A percentile compares a stretch with the other conserved stretches of the same genome.
These are phyloP conservation scores for Fusarium cyanostomum DNA, from an alignment of 2,329 filamentous ascomycete genomes.

Conservation along the genomic window DNA sequence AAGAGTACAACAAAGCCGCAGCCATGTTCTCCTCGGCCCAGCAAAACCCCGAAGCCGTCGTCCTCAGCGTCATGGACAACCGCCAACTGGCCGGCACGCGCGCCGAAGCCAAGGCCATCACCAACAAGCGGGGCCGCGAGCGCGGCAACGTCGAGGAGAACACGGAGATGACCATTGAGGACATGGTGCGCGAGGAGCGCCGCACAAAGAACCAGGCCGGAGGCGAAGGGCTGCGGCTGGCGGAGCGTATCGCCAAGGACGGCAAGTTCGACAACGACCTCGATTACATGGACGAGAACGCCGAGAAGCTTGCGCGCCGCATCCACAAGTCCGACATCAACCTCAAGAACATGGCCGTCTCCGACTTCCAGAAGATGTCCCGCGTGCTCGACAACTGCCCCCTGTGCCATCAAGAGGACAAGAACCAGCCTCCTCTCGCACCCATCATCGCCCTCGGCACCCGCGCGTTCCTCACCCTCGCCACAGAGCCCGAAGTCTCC, in stretches of 20 bases:
- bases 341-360: constrained; percentile 86
- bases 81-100: constrained; percentile 81
- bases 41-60: constrained; percentile 70
- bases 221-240: constrained; percentile 83
- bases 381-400: constrained; percentile 86
- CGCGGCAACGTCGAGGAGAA: constrained; percentile 89
- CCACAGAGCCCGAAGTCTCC: constrained; percentile 87
- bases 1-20: constrained; percentile 82
- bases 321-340: constrained; percentile 89
- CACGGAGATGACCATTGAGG: constrained; percentile 93
- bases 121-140: constrained; percentile 83
- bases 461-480: constrained; percentile 85
- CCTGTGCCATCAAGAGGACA: constrained; percentile 91
- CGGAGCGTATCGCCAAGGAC: constrained; percentile 94
- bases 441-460: constrained; percentile 88
- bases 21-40: constrained; percentile 66
- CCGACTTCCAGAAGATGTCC: constrained; percentile 90
- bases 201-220: constrained; percentile 81
- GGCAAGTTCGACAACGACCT: constrained; percentile 89
- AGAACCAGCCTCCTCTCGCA: constrained; percentile 76
- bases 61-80: constrained; percentile 88
- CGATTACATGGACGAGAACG: constrained; percentile 98
- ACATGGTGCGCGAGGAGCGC: constrained; percentile 96
- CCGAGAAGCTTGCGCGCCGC: constrained; percentile 84
- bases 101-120: constrained; percentile 78